These are phyloP conservation scores for Cyclostephanos invisitatus DNA, from an alignment of 108 stramenopile genomes.

Conservation along the genomic window DNA sequence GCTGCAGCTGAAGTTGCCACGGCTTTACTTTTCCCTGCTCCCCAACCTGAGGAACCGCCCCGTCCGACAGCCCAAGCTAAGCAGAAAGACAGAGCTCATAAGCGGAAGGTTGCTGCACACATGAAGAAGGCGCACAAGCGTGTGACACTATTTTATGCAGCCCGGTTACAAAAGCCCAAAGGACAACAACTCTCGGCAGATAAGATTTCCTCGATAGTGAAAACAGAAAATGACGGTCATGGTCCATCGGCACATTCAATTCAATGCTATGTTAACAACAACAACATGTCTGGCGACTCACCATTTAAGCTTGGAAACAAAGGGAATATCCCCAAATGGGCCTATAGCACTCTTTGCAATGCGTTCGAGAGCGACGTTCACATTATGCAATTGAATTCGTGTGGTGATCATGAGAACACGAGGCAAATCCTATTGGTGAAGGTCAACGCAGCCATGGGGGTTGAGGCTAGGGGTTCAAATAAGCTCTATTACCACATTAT, in stretches of 20 bases:
- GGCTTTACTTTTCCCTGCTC: background rate
- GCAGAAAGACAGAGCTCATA: background rate
- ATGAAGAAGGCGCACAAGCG: background rate
- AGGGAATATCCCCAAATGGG: background rate
- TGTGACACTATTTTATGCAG: background rate
- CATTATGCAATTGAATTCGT: conserved; percentile 4
- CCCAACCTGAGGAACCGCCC: background rate
- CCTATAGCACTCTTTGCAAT: background rate
- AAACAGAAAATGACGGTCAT: background rate
- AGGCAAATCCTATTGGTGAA: background rate
- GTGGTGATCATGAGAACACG: background rate
- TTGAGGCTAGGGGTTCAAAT: background rate
- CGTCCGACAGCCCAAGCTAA: background rate
- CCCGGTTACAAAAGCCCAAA: background rate
- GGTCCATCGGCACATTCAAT: background rate
- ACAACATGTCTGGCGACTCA: background rate
- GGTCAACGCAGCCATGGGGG: background rate
- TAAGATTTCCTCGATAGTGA: background rate
- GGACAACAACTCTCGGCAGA: background rate
- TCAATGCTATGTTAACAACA: background rate
- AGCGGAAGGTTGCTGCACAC: background rate
- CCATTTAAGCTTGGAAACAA: background rate
- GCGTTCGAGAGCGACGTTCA: background rate
- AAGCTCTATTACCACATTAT: background rate
- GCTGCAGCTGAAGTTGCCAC: too few species aligned